Conservation (phyloP, 2,329 filamentous ascomycete genomes). For the Hypoxylon sp. region DNA sequence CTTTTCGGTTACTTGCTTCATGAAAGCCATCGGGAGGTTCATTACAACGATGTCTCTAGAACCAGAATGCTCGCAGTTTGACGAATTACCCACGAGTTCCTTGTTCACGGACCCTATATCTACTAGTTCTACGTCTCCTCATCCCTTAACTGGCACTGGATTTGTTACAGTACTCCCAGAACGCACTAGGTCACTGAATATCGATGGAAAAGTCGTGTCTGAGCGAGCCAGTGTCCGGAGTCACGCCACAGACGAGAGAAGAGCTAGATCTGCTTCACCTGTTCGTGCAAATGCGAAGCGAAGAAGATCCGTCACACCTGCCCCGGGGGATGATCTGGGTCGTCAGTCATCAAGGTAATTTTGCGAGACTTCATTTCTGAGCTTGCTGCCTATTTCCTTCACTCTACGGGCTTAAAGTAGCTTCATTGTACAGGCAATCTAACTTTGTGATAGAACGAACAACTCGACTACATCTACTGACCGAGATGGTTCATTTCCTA, state of each 20-base stretch:
- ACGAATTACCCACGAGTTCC: slow-evolving; percentile 22
- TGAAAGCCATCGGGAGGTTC: neutral
- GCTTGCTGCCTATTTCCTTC: neutral
- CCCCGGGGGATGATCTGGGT: slow-evolving; percentile 21
- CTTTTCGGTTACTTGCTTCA: neutral
- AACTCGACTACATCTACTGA: too few species aligned
- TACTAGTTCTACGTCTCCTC: slow-evolving; percentile 2
- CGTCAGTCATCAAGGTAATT: slow-evolving; percentile 27
- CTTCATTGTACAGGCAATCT: neutral
- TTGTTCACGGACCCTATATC: slow-evolving; percentile 29
- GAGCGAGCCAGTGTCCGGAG: neutral
- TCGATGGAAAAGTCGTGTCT: neutral
- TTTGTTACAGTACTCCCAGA: slow-evolving; percentile 9
- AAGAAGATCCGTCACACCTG: slow-evolving; percentile 37
- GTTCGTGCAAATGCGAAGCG: slow-evolving; percentile 33
- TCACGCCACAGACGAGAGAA: neutral
- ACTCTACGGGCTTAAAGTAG: slow-evolving; percentile 6
- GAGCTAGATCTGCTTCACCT: slow-evolving; percentile 24
- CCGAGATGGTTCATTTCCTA: neutral
- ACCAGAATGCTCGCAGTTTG: neutral
- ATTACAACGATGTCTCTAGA: slow-evolving; percentile 15
- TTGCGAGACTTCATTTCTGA: neutral
- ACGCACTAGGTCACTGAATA: slow-evolving; percentile 22
- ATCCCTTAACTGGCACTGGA: neutral
- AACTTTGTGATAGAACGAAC: slow-evolving; percentile 1